Conservation (phyloP, 495 filamentous ascomycete genomes). For the Xylaria palmicola region DNA sequence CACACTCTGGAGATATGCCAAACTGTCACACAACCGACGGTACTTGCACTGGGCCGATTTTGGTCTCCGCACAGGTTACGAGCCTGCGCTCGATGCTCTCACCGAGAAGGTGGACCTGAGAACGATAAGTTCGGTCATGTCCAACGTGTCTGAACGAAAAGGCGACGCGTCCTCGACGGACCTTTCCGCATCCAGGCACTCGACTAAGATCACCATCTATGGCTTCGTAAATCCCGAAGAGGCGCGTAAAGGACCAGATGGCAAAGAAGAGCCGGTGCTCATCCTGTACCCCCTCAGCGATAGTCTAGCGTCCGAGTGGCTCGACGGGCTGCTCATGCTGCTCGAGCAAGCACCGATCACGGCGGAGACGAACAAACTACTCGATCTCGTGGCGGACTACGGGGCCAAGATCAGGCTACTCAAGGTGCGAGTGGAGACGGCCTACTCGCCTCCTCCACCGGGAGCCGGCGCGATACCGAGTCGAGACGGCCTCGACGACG, state of each 20-base stretch:
- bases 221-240: constrained; percentile 55
- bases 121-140: constrained; percentile 88
- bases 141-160: constrained; percentile 72
- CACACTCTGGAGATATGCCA: constrained; percentile 73
- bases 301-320: constrained; percentile 88
- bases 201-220: constrained; percentile 89
- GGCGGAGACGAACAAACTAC: constrained; percentile 86
- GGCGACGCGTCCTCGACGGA: constrained; percentile 34
- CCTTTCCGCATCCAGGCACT: constrained; percentile 40
- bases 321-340: constrained; percentile 93
- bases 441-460: constrained; percentile 52
- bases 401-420: constrained; percentile 89
- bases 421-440: constrained; percentile 86
- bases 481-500: constrained; percentile 62
- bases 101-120: constrained; percentile 84
- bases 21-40: constrained; percentile 86
- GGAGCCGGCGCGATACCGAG: constrained; percentile 55
- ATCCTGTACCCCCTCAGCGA: constrained; percentile 80
- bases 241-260: constrained; percentile 29
- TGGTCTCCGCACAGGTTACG: constrained; percentile 56
- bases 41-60: constrained; percentile 94
- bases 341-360: constrained; percentile 95
- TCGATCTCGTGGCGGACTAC: constrained; percentile 81
- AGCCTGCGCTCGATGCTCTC: constrained; percentile 72
- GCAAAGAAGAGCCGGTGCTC: constrained; percentile 62